Base-by-base conservation (phyloP, 257 asterid species). In the Galeopsis tetrahit region DNA sequence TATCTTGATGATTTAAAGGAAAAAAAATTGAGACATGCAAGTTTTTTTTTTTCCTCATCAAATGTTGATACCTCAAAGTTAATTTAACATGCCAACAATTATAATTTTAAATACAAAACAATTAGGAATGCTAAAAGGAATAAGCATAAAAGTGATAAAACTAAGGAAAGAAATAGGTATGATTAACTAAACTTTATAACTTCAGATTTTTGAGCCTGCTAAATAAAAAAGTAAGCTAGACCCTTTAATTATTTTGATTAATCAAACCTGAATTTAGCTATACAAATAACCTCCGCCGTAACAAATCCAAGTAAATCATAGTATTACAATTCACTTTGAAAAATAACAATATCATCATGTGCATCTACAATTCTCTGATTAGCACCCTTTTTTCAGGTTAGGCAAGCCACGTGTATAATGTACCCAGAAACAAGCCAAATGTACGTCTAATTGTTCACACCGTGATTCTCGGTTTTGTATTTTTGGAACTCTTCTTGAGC, bases 401-500 rank as follows among this genome's bases (percentile, higher is more conserved):
- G 72, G 60, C 53, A 48, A 70, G 70, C 59, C 56, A 32, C 38
- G 40, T 36, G 52, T 34, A 33, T 70, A 63, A 31, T 31, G 56
- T 55, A 75, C 72, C 56, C 56, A 51, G 65, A 63, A 73, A 44
- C 42, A 70, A n/a, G 70, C 48, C 7, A 5, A 39, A 31, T 14
- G 46, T 63, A 13, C 62, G 71, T 83, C 82, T 38, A 72, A 36
- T 76, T 14, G 68, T 65, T 81, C 66, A 78, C 66, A n/a, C 81
- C 84, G 72, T 10, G 82, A 66, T 82, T 78, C 75, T 86, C 90
- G 44, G 88, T 71, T 83, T 84, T 90, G 57, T 78, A 63, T 68
- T 83, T 90, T 76, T 84, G 92, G 64, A 90, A 87, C 85, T 90
- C 98, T 49, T 90, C 93, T 59, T 90, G 96, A 21, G 84, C 75